Conservation (phyloP, 2,329 filamentous ascomycete species). For the Fusarium sp. region DNA sequence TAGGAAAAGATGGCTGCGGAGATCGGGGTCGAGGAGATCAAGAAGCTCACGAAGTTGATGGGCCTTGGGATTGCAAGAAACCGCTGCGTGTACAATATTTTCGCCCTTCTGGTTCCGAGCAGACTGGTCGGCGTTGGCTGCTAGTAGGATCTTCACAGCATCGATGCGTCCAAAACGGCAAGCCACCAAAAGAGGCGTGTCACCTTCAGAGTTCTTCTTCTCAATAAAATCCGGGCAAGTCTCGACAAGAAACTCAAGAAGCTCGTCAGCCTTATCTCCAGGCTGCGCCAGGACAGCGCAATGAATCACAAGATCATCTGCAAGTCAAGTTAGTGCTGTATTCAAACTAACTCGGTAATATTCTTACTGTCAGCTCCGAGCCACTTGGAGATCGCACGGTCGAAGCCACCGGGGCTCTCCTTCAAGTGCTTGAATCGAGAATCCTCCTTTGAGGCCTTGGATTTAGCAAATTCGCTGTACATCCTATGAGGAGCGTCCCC, state of each 20-base stretch:
- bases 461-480: slow-evolving; percentile 76
- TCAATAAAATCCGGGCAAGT: slow-evolving; percentile 73
- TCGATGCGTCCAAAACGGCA: slow-evolving; percentile 67
- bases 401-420: slow-evolving; percentile 71
- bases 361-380: slow-evolving; percentile 70
- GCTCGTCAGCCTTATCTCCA: slow-evolving; percentile 58
- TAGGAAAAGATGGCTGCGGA: slow-evolving; percentile 69
- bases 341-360: slow-evolving; percentile 8
- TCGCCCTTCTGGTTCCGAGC: slow-evolving; percentile 70
- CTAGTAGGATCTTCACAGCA: slow-evolving; percentile 72
- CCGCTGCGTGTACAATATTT: slow-evolving; percentile 77
- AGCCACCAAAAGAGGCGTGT: slow-evolving; percentile 78
- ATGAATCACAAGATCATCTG: slow-evolving; percentile 75
- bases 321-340: slow-evolving; percentile 40
- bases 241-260: slow-evolving; percentile 76
- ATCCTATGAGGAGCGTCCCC: slow-evolving; percentile 76
- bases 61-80: slow-evolving; percentile 51
- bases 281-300: slow-evolving; percentile 68
- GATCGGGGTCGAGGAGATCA: slow-evolving; percentile 67
- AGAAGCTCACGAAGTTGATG: slow-evolving; percentile 63
- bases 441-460: slow-evolving; percentile 72
- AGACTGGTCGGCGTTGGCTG: slow-evolving; percentile 77
- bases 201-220: slow-evolving; percentile 67
- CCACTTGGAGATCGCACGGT: slow-evolving; percentile 73
- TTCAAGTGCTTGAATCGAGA: slow-evolving; percentile 72